Conservation (phyloP, 345 rosid genomes). For the Salix udensis region DNA sequence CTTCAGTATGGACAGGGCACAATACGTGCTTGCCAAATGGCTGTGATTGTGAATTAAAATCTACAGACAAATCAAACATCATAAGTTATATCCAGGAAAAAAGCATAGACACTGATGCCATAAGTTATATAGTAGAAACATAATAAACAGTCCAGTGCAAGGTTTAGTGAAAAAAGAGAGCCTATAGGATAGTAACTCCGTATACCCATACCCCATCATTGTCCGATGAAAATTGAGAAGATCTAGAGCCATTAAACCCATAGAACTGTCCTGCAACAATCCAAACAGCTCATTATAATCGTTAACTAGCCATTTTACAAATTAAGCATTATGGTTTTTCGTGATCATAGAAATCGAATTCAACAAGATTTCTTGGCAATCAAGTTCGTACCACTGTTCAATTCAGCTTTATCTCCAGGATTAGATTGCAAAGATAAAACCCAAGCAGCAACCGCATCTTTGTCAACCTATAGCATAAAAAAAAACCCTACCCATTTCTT, state of each 20-base stretch:
- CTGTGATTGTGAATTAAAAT: slow-evolving; percentile 49
- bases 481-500: not conserved
- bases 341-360: not conserved
- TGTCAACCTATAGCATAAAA: slow-evolving; percentile 50
- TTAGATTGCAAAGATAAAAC: slow-evolving; percentile 72
- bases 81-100: not conserved
- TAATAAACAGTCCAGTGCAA: not conserved
- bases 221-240: slow-evolving; percentile 59
- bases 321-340: not conserved
- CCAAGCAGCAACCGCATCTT: slow-evolving; percentile 60
- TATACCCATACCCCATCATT: slow-evolving; percentile 45
- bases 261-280: slow-evolving; percentile 65
- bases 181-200: not conserved
- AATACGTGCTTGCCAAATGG: slow-evolving; percentile 83
- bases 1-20: slow-evolving; percentile 73
- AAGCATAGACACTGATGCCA: not conserved
- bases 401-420: slow-evolving; percentile 41
- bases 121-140: not conserved
- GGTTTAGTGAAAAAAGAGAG: not conserved
- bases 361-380: slow-evolving; percentile 8
- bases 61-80: slow-evolving; percentile 35
- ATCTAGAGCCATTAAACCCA: slow-evolving; percentile 75
- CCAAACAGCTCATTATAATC: not conserved
- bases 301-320: not conserved
- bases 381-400: slow-evolving; percentile 45